phyloP scores from a whole-genome alignment of 331 rosid species.

The Erythrophleum ivorense region DNA sequence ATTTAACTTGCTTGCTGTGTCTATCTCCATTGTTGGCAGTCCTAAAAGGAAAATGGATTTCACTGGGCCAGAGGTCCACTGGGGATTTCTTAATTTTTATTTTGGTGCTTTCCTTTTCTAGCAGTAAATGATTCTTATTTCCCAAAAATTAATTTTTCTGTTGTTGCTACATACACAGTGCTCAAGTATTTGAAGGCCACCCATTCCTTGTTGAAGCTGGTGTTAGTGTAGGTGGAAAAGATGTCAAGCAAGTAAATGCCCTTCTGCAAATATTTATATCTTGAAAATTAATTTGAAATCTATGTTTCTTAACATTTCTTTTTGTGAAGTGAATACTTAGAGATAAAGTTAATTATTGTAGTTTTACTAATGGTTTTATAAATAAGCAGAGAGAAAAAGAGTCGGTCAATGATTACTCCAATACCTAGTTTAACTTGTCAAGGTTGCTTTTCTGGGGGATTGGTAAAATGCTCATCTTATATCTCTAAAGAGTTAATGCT shows the following conservation, averaged over 20 bases:
- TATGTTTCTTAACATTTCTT: not conserved
- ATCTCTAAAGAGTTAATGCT: not conserved
- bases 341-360: constrained; percentile 13
- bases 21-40: not conserved
- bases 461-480: not conserved
- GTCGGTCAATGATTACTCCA: not conserved
- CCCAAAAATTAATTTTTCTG: constrained; percentile 27
- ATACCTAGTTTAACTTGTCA: constrained; percentile 16
- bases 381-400: constrained; percentile 16
- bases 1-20: constrained; percentile 21
- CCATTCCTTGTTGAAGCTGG: constrained; percentile 99
- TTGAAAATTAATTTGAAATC: constrained; percentile 35
- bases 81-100: not conserved
- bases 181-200: constrained; percentile 97
- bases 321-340: constrained; percentile 16
- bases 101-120: constrained; percentile 16
- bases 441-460: constrained; percentile 26
- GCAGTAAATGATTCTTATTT: constrained; percentile 23
- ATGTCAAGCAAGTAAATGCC: constrained; percentile 80
- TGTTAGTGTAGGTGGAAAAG: constrained; percentile 92
- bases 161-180: constrained; percentile 51
- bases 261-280: constrained; percentile 34
- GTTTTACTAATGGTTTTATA: not conserved
- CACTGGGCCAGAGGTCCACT: not conserved
- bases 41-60: not conserved